Evolutionary conservation across 2,329 filamentous ascomycete species (phyloP).

Genomic region (Rutstroemia sydowiana): DNA sequence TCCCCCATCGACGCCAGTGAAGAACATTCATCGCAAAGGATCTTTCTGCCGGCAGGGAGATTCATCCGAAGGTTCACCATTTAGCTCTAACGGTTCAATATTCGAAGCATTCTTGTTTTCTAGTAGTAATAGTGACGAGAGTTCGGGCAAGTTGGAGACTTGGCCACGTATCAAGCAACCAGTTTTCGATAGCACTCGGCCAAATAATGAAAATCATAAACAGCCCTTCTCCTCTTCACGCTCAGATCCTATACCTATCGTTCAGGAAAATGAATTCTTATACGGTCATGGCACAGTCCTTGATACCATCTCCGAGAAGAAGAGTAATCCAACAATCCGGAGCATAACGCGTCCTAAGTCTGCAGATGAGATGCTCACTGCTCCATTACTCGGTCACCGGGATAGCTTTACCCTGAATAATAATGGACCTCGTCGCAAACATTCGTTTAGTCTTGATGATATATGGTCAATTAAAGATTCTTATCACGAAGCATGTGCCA

Average conservation of each 20-base stretch:
- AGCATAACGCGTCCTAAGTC: constrained; percentile 19
- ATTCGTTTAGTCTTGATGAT: constrained; percentile 33
- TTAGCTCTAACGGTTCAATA: constrained; percentile 32
- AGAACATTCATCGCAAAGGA: constrained; percentile 28
- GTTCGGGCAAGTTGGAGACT: constrained; percentile 15
- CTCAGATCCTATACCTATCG: not conserved
- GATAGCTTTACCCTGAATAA: constrained; percentile 25
- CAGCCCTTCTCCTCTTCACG: constrained; percentile 2
- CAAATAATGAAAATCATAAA: constrained; percentile 6
- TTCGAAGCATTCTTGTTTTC: constrained; percentile 34
- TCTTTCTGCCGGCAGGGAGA: constrained; percentile 27
- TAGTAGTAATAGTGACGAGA: constrained; percentile 27
- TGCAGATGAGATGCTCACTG: constrained; percentile 20
- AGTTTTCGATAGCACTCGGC: not conserved
- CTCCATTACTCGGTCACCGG: constrained; percentile 24
- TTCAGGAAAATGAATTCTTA: constrained; percentile 26
- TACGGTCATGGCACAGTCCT: constrained; percentile 36
- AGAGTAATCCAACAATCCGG: constrained; percentile 29
- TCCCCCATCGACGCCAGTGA: constrained; percentile 14
- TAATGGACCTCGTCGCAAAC: constrained; percentile 24
- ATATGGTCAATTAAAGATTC: constrained; percentile 26
- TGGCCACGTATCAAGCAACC: constrained; percentile 1
- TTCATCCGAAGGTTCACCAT: constrained; percentile 32
- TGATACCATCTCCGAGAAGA: constrained; percentile 36
- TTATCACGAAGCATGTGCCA: constrained; percentile 25